These are phyloP conservation scores for Thalassia testudinum DNA, from an alignment of 116 monocot species.

Conservation along the genomic window DNA sequence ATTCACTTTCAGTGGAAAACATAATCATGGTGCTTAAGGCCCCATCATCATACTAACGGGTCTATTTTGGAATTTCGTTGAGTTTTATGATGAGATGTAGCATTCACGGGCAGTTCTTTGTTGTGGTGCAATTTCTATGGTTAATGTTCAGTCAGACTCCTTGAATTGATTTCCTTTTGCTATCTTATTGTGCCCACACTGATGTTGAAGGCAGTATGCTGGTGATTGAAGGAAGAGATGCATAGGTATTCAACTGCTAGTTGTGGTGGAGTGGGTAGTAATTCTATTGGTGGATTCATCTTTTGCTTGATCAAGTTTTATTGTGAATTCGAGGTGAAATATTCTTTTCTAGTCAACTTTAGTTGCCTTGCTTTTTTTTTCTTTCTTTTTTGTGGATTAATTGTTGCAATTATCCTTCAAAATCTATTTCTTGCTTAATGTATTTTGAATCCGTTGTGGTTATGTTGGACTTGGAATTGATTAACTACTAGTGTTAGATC, in stretches of 20 bases:
- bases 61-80: too few relatives aligned
- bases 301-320: slow-evolving; percentile 39
- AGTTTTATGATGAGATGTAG: too few relatives aligned
- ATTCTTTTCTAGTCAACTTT: neutral
- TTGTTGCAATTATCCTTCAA: neutral
- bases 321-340: slow-evolving; percentile 50
- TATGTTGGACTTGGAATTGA: too few relatives aligned
- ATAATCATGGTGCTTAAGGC: too few relatives aligned
- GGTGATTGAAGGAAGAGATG: slow-evolving; percentile 58
- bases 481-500: too few relatives aligned
- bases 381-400: neutral
- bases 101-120: too few relatives aligned
- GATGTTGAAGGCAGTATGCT: slow-evolving; percentile 43
- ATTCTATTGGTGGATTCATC: slow-evolving; percentile 31
- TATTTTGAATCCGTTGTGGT: neutral
- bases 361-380: neutral
- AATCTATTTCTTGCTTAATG: too few relatives aligned
- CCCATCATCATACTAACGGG: too few relatives aligned
- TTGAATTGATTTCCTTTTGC: neutral
- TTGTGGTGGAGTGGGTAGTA: slow-evolving; percentile 42
- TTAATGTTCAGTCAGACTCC: too few relatives aligned
- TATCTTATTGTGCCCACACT: neutral
- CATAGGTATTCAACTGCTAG: slow-evolving; percentile 65
- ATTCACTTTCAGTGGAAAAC: too few relatives aligned
- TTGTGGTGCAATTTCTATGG: too few relatives aligned